Percentiles rank a stretch among this genome's conserved stretches.
Conservation (phyloP, 2,329 filamentous ascomycete species). For the Ophiostoma triangulosporum region DNA sequence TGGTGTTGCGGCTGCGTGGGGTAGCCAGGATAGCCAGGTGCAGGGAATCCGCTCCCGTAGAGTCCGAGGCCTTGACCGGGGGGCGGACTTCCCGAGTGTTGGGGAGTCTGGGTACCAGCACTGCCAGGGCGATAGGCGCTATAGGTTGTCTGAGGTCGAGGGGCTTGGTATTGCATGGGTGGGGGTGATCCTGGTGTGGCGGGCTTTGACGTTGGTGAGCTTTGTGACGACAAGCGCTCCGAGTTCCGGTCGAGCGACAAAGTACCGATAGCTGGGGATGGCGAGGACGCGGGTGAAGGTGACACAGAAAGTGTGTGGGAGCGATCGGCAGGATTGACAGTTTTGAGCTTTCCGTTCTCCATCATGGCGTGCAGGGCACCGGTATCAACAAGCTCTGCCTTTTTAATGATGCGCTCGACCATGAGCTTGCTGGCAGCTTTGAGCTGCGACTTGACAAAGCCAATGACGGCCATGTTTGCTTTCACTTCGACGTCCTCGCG, state of each 20-base stretch:
- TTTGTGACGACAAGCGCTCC: not conserved
- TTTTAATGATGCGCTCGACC: conserved; percentile 55
- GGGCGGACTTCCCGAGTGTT: not conserved
- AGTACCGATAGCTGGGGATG: conserved; percentile 12
- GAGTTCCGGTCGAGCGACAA: not conserved
- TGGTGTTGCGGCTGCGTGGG: not conserved
- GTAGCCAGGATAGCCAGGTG: conserved; percentile 4
- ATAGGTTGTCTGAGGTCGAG: conserved; percentile 22
- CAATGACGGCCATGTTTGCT: conserved; percentile 51
- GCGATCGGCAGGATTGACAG: conserved; percentile 39
- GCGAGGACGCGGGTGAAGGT: conserved; percentile 13
- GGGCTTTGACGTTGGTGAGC: conserved; percentile 1
- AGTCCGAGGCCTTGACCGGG: not conserved
- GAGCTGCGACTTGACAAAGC: conserved; percentile 53
- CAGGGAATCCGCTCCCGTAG: not conserved
- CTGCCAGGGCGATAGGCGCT: conserved; percentile 18
- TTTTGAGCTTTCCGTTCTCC: conserved; percentile 48
- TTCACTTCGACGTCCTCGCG: conserved; percentile 59
- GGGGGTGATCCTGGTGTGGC: conserved; percentile 17
- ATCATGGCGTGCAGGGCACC: conserved; percentile 55
- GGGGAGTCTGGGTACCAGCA: conserved; percentile 15
- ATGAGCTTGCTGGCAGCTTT: conserved; percentile 55
- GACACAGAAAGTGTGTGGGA: conserved; percentile 18
- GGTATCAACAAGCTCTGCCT: conserved; percentile 54
- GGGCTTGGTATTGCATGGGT: conserved; percentile 26